phyloP scores from a whole-genome alignment of 129 eudicot species.

The Lonicera japonica region DNA sequence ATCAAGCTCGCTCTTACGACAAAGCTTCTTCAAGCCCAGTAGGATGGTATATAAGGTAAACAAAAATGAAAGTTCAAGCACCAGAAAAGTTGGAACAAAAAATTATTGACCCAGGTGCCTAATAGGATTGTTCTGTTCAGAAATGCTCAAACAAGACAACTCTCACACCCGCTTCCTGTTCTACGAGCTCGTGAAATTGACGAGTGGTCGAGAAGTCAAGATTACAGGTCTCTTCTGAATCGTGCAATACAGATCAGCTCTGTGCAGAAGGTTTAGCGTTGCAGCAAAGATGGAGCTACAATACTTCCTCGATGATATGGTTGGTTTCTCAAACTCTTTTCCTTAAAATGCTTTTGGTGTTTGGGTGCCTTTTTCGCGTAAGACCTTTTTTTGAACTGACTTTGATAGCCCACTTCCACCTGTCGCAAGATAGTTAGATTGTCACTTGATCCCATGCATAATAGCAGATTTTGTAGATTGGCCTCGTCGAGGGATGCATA shows the following conservation, averaged over 20 bases:
- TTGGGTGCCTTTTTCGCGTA: not conserved
- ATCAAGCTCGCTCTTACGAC: constrained; percentile 97
- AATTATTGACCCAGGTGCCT: not conserved
- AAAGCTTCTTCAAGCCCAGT: constrained; percentile 90
- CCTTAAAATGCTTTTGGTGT: not conserved
- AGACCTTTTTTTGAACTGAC: no score
- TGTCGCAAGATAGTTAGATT: no score
- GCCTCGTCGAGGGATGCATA: no score
- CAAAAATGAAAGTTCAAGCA: not conserved
- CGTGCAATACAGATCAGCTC: constrained; percentile 50
- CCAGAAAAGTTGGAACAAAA: not conserved
- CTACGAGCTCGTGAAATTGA: constrained; percentile 97
- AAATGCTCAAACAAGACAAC: constrained; percentile 98
- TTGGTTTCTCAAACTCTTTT: constrained; percentile 16
- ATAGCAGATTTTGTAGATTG: no score
- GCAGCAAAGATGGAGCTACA: not conserved
- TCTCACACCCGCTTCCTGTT: constrained; percentile 97
- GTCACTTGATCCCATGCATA: no score
- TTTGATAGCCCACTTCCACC: no score
- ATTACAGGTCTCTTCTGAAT: constrained; percentile 59
- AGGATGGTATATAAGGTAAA: constrained; percentile 91
- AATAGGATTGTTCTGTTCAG: constrained; percentile 20
- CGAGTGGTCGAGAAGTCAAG: constrained; percentile 94
- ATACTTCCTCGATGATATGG: constrained; percentile 3
- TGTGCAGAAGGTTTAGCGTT: constrained; percentile 34